Percentiles rank a stretch among this genome's conserved stretches.
These are phyloP conservation scores for Rusavskia elegans DNA, from an alignment of 495 filamentous ascomycete genomes.

Conservation along the genomic window DNA sequence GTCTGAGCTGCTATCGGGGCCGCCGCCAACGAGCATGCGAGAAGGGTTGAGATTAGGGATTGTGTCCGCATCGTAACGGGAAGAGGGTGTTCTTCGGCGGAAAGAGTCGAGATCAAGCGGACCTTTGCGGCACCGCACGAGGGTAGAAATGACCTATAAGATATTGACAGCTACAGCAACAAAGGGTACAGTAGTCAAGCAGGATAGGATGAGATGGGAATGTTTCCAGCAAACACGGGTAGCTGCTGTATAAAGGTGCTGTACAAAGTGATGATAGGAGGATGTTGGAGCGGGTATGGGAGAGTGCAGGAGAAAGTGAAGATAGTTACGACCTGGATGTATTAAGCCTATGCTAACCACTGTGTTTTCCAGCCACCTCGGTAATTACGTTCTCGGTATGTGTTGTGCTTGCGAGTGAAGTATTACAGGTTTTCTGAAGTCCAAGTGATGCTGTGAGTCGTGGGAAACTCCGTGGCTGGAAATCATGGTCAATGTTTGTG, in stretches of 20 bases:
- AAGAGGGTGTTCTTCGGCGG: neutral
- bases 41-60: neutral
- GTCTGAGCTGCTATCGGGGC: constrained; percentile 51
- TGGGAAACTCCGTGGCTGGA: neutral
- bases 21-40: constrained; percentile 1
- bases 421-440: no score
- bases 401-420: constrained; percentile 2
- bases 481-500: neutral
- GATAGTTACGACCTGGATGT: neutral
- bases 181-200: neutral
- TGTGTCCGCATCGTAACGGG: neutral
- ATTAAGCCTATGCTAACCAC: constrained; percentile 3
- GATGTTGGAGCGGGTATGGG: neutral
- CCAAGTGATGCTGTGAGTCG: neutral
- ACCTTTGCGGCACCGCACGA: neutral
- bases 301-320: neutral
- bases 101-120: no score
- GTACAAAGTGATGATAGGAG: neutral
- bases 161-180: constrained; percentile 1
- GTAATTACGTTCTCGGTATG: neutral
- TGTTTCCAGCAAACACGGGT: neutral
- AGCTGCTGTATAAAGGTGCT: neutral
- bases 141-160: neutral
- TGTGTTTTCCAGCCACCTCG: constrained; percentile 1
- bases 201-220: neutral